These are phyloP conservation scores for Penicillium nordicum DNA, from an alignment of 2,329 filamentous ascomycete genomes.

Conservation along the genomic window DNA sequence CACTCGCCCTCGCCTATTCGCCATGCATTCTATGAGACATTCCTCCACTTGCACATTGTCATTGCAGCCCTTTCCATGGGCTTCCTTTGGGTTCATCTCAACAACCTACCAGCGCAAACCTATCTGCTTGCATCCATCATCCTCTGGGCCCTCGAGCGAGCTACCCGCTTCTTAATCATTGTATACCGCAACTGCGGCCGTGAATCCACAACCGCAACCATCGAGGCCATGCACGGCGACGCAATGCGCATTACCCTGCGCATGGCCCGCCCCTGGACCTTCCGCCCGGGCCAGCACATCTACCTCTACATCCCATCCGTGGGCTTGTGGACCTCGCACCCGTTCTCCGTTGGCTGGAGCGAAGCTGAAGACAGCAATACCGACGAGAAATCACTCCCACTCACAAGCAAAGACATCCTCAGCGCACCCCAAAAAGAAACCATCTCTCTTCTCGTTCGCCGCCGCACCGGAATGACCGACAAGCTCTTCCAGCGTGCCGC, in stretches of 20 bases:
- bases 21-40: conserved; percentile 93
- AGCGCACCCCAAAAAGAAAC: conserved; percentile 49
- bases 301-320: conserved; percentile 69
- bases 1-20: conserved; percentile 69
- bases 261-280: conserved; percentile 62
- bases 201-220: conserved; percentile 61
- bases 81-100: conserved; percentile 75
- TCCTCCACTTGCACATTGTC: conserved; percentile 79
- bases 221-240: conserved; percentile 68
- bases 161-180: conserved; percentile 60
- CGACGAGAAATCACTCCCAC: conserved; percentile 42
- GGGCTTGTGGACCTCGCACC: conserved; percentile 69
- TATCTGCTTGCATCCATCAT: conserved; percentile 71
- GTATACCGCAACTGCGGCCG: conserved; percentile 61
- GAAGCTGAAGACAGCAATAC: conserved; percentile 52
- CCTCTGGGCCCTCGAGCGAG: conserved; percentile 74
- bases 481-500: conserved; percentile 70
- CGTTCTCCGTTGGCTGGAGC: conserved; percentile 75
- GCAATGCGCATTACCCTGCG: conserved; percentile 67
- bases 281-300: conserved; percentile 69
- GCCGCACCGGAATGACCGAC: conserved; percentile 83
- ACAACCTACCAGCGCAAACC: conserved; percentile 64
- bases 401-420: conserved; percentile 52
- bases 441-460: conserved; percentile 80
- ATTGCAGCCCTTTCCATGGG: conserved; percentile 66